Conservation (phyloP, 169 alveolate species). For the Cyclospora cayetanensis region DNA sequence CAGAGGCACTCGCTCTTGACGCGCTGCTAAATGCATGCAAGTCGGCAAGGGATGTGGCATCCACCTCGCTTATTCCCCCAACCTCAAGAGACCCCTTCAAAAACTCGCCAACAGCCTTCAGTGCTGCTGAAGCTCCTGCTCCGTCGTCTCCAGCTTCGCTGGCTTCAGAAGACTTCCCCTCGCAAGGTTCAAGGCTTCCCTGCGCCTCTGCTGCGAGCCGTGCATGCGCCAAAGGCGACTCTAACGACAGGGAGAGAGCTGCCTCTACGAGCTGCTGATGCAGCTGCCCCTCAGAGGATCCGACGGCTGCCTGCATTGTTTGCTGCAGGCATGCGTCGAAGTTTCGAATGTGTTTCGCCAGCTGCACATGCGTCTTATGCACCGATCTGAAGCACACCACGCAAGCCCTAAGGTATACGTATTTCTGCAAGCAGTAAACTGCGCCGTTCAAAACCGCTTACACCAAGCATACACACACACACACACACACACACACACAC, state of each 20-base stretch:
- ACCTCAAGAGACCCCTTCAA: conserved; percentile 11
- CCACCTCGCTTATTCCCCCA: neutral
- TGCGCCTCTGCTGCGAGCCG: neutral
- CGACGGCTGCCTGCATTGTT: conserved; percentile 56
- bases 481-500: neutral
- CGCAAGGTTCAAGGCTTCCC: neutral
- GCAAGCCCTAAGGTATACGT: no score
- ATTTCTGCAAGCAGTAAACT: no score
- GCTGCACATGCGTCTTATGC: conserved; percentile 65
- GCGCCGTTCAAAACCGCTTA: no score
- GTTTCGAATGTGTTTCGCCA: conserved; percentile 41
- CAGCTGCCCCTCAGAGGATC: neutral
- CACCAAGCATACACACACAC: neutral
- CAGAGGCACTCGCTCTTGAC: conserved; percentile 43
- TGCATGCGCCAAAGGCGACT: conserved; percentile 43
- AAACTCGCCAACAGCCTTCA: conserved; percentile 20
- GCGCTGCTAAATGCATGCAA: conserved; percentile 16
- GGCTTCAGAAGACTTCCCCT: neutral
- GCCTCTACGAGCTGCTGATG: conserved; percentile 53
- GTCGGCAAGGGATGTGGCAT: neutral
- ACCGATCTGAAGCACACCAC: conserved; percentile 68
- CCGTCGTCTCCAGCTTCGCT: neutral
- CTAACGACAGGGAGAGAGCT: conserved; percentile 23
- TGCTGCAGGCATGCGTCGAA: conserved; percentile 63
- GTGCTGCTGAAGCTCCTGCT: conserved; percentile 17